phyloP scores from a whole-genome alignment of 2,329 filamentous ascomycete genomes.

The Dactylonectria estremocensis region DNA sequence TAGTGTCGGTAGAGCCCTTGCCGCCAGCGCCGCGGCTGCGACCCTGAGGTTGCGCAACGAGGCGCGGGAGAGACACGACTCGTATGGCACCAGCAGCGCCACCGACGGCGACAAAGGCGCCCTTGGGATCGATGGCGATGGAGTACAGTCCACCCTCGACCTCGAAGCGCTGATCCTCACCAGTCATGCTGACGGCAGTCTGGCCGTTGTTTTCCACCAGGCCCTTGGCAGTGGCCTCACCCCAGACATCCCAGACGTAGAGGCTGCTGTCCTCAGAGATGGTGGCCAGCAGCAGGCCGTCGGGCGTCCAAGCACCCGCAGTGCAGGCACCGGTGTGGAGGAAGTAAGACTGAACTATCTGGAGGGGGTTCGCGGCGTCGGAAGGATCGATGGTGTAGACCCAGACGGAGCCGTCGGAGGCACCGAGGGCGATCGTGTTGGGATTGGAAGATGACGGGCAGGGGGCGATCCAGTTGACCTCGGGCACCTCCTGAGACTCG shows the following conservation, averaged over 20 bases:
- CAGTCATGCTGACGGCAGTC: conserved; percentile 83
- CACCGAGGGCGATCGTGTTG: conserved; percentile 90
- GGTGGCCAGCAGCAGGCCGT: conserved; percentile 88
- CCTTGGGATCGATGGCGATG: conserved; percentile 85
- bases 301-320: conserved; percentile 90
- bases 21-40: conserved; percentile 47
- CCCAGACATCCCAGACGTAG: conserved; percentile 94
- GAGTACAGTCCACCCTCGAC: conserved; percentile 94
- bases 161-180: conserved; percentile 88
- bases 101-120: conserved; percentile 86
- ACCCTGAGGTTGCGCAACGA: conserved; percentile 51
- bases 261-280: conserved; percentile 91
- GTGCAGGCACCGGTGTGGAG: conserved; percentile 90
- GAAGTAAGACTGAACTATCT: conserved; percentile 93
- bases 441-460: conserved; percentile 81
- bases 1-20: conserved; percentile 56
- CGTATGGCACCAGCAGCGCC: conserved; percentile 90
- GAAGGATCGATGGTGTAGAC: conserved; percentile 87
- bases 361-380: conserved; percentile 73
- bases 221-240: conserved; percentile 75
- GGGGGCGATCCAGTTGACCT: conserved; percentile 90
- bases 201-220: conserved; percentile 68
- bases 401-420: conserved; percentile 94
- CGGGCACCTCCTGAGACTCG: conserved; percentile 90
- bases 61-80: conserved; percentile 85